phyloP scores from a whole-genome alignment of 1,284 basidiomycete genomes.

The Trametes versicolor region DNA sequence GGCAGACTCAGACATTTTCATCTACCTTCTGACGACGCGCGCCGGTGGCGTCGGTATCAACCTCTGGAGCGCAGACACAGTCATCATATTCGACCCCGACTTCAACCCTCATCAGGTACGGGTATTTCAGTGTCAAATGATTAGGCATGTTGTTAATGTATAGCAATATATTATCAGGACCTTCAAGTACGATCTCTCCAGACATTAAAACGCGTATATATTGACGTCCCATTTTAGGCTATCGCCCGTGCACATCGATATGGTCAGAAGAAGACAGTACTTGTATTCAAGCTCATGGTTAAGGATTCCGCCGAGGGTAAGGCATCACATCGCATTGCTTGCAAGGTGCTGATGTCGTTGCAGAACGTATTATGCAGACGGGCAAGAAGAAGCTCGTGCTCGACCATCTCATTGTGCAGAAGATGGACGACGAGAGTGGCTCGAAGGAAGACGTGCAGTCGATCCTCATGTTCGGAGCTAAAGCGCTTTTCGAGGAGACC shows the following conservation, averaged over 20 bases:
- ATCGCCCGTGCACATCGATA: slow-evolving; percentile 90
- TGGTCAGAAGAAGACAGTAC: slow-evolving; percentile 83
- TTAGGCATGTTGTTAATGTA: slow-evolving; percentile 1
- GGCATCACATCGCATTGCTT: slow-evolving; percentile 13
- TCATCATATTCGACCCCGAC: slow-evolving; percentile 93
- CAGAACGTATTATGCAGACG: slow-evolving; percentile 88
- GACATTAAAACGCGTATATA: not conserved
- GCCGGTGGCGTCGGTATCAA: slow-evolving; percentile 98
- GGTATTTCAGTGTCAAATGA: slow-evolving; percentile 1
- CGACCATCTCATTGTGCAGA: slow-evolving; percentile 93
- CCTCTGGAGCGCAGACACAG: slow-evolving; percentile 88
- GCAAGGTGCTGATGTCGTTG: slow-evolving; percentile 15
- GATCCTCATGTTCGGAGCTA: slow-evolving; percentile 85
- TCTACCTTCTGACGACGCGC: slow-evolving; percentile 93
- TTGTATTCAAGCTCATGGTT: slow-evolving; percentile 93
- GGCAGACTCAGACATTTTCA: slow-evolving; percentile 86
- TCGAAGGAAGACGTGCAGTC: slow-evolving; percentile 79
- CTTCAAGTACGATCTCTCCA: slow-evolving; percentile 61
- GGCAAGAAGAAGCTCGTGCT: slow-evolving; percentile 92
- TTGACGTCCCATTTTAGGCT: slow-evolving; percentile 60
- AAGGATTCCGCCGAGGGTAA: slow-evolving; percentile 89
- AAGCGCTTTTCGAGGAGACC: slow-evolving; percentile 77
- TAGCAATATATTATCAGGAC: slow-evolving; percentile 54
- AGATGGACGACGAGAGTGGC: slow-evolving; percentile 86
- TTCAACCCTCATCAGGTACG: slow-evolving; percentile 92